A percentile compares a stretch with the other conserved stretches of the same genome.
Conservation (phyloP, 805 yeast genomes). For the Scheffersomyces spartinae region DNA sequence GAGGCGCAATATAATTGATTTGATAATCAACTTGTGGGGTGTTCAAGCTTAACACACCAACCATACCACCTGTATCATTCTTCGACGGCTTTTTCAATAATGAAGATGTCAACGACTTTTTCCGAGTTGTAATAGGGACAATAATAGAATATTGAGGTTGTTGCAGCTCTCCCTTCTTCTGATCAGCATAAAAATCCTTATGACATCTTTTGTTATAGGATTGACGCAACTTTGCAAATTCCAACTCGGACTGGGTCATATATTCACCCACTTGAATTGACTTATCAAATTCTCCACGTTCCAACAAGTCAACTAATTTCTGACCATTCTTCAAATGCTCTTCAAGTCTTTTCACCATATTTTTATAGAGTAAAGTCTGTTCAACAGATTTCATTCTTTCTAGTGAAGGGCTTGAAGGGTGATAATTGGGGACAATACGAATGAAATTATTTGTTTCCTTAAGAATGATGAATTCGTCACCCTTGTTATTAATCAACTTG, state of each 20-base stretch:
- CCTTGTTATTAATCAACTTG: conserved; percentile 18
- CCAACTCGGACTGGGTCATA: conserved; percentile 7
- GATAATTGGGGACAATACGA: conserved; percentile 19
- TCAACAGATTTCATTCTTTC: conserved; percentile 7
- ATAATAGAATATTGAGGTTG: conserved; percentile 1
- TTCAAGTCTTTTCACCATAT: conserved; percentile 14
- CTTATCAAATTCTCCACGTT: conserved; percentile 1
- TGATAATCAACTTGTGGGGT: conserved; percentile 3
- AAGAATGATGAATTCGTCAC: conserved; percentile 29
- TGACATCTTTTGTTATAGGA: conserved; percentile 6
- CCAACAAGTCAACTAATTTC: conserved; percentile 8
- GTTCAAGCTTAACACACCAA: conserved; percentile 2
- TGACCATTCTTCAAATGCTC: conserved; percentile 17
- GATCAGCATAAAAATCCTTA: background rate
- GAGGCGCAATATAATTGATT: conserved; percentile 13
- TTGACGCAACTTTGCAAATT: conserved; percentile 11
- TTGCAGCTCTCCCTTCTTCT: background rate
- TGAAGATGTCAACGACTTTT: too few relatives aligned
- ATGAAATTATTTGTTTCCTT: conserved; percentile 15
- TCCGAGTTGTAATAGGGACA: conserved; percentile 1
- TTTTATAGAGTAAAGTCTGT: conserved; percentile 11
- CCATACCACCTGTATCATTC: too few relatives aligned
- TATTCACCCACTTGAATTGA: conserved; percentile 5
- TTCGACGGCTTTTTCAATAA: too few relatives aligned
- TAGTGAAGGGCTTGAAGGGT: conserved; percentile 5